These are phyloP conservation scores for Fusarium lateritium DNA, from an alignment of 2,329 filamentous ascomycete species.

Conservation along the genomic window DNA sequence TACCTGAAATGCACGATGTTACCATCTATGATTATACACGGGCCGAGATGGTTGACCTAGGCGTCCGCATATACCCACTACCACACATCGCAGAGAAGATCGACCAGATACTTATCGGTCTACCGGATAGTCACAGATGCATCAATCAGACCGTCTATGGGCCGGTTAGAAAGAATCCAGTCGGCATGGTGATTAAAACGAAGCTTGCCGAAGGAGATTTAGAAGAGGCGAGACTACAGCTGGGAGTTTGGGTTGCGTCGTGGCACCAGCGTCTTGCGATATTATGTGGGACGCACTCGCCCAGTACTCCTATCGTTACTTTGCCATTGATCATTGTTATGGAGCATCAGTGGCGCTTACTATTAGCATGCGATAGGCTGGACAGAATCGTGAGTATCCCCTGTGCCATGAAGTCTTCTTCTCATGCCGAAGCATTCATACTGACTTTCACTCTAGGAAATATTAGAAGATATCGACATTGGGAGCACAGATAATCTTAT, in stretches of 20 bases:
- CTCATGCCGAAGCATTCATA: too few relatives aligned
- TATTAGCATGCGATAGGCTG: not conserved
- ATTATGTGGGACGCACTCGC: not conserved
- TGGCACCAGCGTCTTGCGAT: not conserved
- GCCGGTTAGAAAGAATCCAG: not conserved
- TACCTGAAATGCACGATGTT: not conserved
- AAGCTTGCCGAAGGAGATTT: not conserved
- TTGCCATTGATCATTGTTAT: not conserved
- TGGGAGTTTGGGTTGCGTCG: not conserved
- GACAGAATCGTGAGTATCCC: not conserved
- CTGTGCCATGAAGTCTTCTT: too few relatives aligned
- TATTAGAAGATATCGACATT: not conserved
- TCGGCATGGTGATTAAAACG: not conserved
- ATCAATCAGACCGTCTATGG: conserved; percentile 2
- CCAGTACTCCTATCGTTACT: not conserved
- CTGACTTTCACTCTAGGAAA: not conserved
- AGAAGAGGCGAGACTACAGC: not conserved
- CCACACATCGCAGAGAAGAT: not conserved
- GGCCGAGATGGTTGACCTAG: not conserved
- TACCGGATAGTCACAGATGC: not conserved
- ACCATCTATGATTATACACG: not conserved
- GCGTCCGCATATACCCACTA: not conserved
- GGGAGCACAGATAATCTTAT: not conserved
- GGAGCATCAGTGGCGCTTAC: not conserved
- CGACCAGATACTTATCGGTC: not conserved